Evolutionary conservation across 1,284 basidiomycete genomes (phyloP).

Genomic region (Afroboletus lepidellus): DNA sequence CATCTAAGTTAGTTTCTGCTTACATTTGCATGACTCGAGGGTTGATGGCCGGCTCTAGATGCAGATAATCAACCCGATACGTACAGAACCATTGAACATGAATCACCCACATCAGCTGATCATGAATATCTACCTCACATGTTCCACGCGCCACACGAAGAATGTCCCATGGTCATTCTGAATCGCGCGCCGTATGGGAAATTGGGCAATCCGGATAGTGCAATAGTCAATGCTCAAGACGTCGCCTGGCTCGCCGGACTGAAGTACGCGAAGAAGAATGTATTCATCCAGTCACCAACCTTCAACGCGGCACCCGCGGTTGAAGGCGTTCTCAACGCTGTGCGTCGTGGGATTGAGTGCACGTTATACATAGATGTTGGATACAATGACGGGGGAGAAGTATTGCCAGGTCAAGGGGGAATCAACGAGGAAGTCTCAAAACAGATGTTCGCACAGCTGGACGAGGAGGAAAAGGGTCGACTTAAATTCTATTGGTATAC

Average conservation of each 20-base stretch:
- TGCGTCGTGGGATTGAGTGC: conserved; percentile 66
- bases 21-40: not conserved
- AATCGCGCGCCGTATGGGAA: conserved; percentile 67
- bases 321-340: conserved; percentile 63
- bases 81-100: conserved; percentile 30
- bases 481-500: conserved; percentile 72
- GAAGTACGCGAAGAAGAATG: conserved; percentile 60
- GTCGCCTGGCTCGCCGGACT: conserved; percentile 76
- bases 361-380: conserved; percentile 65
- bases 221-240: conserved; percentile 66
- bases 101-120: conserved; percentile 24
- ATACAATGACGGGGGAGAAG: conserved; percentile 71
- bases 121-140: conserved; percentile 43
- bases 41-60: conserved; percentile 26
- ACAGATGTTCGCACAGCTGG: conserved; percentile 58
- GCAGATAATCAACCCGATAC: conserved; percentile 38
- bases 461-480: conserved; percentile 48
- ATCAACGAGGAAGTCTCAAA: conserved; percentile 77
- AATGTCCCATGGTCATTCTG: conserved; percentile 74
- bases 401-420: conserved; percentile 76
- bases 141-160: conserved; percentile 55
- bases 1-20: conserved; percentile 31
- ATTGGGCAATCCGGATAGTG: conserved; percentile 34
- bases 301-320: conserved; percentile 73
- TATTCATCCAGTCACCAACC: conserved; percentile 81